Percentiles rank a stretch among this genome's conserved stretches.
Evolutionary conservation across 2,329 filamentous ascomycete species (phyloP).

Genomic region (Alternaria hordeiaustralica): DNA sequence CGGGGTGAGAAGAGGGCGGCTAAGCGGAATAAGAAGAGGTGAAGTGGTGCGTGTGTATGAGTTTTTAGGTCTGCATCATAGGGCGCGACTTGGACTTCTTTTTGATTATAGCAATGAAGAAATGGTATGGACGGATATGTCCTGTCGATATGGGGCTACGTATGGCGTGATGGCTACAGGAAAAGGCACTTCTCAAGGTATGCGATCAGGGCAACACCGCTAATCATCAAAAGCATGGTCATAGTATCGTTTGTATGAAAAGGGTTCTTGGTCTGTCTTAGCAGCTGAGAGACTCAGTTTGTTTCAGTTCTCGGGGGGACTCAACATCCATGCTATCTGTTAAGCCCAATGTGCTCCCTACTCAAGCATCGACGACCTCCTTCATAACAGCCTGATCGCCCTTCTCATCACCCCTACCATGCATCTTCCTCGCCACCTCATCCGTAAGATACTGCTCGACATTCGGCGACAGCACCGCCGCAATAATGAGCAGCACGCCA

Average conservation of each 20-base stretch:
- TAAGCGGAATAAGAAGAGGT: slow-evolving; percentile 69
- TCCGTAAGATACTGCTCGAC: slow-evolving; percentile 53
- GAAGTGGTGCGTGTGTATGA: neutral
- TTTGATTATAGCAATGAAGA: neutral
- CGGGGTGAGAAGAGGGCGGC: slow-evolving; percentile 80
- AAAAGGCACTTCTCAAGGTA: neutral
- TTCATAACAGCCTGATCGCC: slow-evolving; percentile 12
- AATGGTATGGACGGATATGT: neutral
- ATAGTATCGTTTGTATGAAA: neutral
- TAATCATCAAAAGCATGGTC: neutral
- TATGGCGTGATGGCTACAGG: neutral
- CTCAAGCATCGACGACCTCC: slow-evolving; percentile 20
- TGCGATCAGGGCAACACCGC: neutral
- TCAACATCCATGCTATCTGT: neutral
- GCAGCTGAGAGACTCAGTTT: neutral
- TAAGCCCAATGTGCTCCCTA: accelerated
- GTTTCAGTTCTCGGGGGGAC: neutral
- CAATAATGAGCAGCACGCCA: slow-evolving; percentile 45
- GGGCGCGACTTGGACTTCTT: neutral
- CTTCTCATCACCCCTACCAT: slow-evolving; percentile 28
- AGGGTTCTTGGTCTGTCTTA: neutral
- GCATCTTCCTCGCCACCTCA: slow-evolving; percentile 55
- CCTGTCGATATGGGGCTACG: neutral
- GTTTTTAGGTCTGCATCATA: neutral
- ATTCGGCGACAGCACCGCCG: slow-evolving; percentile 51